Base-by-base conservation (phyloP, 805 yeast genomes). In the Metschnikowia vanudenii region DNA sequence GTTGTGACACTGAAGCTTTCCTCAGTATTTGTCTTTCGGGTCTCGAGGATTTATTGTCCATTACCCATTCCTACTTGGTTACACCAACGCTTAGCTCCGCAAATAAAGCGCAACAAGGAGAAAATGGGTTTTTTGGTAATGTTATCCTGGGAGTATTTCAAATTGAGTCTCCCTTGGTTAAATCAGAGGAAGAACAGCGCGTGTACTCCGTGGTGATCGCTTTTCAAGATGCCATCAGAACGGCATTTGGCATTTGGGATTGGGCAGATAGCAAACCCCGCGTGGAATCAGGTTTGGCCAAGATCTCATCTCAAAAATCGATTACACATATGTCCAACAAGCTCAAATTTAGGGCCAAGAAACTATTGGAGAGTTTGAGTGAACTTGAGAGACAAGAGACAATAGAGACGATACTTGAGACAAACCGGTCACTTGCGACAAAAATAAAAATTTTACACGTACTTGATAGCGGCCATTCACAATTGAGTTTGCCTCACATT, bases 381-480 rank as follows among this genome's bases (percentile, higher is more conserved):
- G 71, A 72, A 2, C 57, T 86, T 14, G 96, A 90, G 56, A 82
- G 92, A 14, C 67, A 80, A 41, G 92, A 88, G 57, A 81, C 84
- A 0, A 64, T 89, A 46, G 95, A 87, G 56, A 75, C 82, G 7
- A 63, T 91, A 48, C 74, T 88, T 14, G 59, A 53, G 5, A 69
- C 81, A 11, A 61, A 61, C 14, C 12, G 40, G 10, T 42, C 36
- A 4, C 39, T 46, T 11, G 45, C 51, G 0, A 31, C 61, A 8
- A 59, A 58, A 20, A 76, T 81, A 55, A 85, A 83, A 53, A 58
- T 88, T 1, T 63, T 88, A n/a, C 89, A 87, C 61, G 83, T 86
- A 2, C 67, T 91, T 40, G 97, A 91, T 65, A 92, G 94, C 0
- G 85, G 96, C 7, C 79, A 87, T 52, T 86, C 96, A 0, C 86